Conservation (phyloP, 768 basidiomycete genomes). For the Mycena amicta region DNA sequence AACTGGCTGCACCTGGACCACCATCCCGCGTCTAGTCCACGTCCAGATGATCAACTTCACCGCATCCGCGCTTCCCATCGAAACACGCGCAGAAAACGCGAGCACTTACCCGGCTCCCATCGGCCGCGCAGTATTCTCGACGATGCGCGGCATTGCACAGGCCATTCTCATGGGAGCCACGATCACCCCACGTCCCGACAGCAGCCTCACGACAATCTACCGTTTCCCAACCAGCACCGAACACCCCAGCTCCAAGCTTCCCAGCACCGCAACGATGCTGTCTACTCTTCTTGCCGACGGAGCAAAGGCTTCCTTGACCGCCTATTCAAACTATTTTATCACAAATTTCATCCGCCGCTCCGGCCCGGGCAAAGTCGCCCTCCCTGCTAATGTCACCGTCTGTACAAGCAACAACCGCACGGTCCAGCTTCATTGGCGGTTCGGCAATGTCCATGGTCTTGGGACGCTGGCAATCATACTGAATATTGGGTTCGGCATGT, state of each 20-base stretch:
- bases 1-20: slow-evolving; percentile 1
- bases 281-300: slow-evolving; percentile 10
- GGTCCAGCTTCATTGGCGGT: neutral
- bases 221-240: neutral
- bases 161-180: slow-evolving; percentile 3
- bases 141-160: slow-evolving; percentile 4
- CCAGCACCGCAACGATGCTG: neutral
- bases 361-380: too few relatives aligned
- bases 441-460: slow-evolving; percentile 4
- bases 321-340: neutral
- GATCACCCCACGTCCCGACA: neutral
- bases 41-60: neutral
- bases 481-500: neutral
- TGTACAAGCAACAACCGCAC: slow-evolving; percentile 3
- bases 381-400: neutral
- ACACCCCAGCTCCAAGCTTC: neutral
- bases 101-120: neutral
- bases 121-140: neutral
- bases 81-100: neutral
- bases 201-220: neutral
- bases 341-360: neutral
- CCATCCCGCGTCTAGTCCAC: slow-evolving; percentile 2
- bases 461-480: slow-evolving; percentile 1
- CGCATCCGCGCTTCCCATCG: neutral
- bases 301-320: slow-evolving; percentile 10